Evolutionary conservation across 257 asterid species (phyloP).

Genomic region (Scutellaria barbata): DNA sequence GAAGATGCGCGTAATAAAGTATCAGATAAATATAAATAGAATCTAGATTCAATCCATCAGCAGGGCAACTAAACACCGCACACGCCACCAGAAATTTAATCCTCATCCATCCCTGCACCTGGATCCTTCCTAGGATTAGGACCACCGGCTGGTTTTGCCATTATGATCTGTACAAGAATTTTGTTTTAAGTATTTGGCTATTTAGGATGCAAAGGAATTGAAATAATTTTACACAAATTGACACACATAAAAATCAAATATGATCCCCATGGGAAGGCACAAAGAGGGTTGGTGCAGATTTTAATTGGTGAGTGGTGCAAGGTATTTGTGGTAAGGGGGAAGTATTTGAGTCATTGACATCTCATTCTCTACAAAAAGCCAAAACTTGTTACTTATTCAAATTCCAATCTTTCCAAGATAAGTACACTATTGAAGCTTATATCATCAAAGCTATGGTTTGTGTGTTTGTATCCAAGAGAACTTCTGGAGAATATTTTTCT

Average conservation of each 20-base stretch:
- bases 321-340: too few relatives aligned
- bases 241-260: background rate
- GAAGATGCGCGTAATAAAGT: constrained; percentile 2
- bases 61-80: constrained; percentile 20
- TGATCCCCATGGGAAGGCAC: background rate
- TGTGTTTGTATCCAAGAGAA: background rate
- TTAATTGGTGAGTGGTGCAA: too few relatives aligned
- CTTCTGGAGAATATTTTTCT: background rate
- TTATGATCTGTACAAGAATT: constrained; percentile 46
- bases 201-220: background rate
- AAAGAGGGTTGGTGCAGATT: background rate
- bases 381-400: too few relatives aligned
- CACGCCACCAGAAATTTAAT: constrained; percentile 24
- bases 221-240: background rate
- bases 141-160: constrained; percentile 71
- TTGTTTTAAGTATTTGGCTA: background rate
- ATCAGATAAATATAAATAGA: background rate
- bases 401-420: background rate
- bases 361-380: too few relatives aligned
- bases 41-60: background rate
- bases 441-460: background rate
- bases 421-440: background rate
- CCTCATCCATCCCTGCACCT: constrained; percentile 54
- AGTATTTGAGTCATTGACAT: too few relatives aligned
- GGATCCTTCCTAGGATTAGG: constrained; percentile 45